Conservation (phyloP, 2,329 filamentous ascomycete species). For the Sporothrix sp. region DNA sequence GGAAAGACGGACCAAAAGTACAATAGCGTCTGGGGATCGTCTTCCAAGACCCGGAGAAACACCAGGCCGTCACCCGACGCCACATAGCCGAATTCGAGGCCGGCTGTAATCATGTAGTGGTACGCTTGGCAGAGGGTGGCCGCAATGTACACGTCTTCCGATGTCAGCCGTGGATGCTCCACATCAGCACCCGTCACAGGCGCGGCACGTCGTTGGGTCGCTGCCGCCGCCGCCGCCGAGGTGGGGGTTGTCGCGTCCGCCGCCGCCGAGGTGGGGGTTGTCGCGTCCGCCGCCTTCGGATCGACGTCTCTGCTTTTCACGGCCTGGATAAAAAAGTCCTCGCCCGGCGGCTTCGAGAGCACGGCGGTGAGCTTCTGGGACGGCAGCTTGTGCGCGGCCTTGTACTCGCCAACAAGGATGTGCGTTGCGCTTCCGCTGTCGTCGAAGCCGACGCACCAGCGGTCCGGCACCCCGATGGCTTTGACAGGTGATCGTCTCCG, state of each 20-base stretch:
- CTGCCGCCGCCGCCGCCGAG: too few species aligned
- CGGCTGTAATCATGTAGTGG: slow-evolving; percentile 12
- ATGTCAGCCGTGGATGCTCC: not conserved
- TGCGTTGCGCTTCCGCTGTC: not conserved
- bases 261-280: too few species aligned
- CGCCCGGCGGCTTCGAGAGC: not conserved
- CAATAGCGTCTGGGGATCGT: slow-evolving; percentile 8
- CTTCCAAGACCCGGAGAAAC: slow-evolving; percentile 4
- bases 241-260: too few species aligned
- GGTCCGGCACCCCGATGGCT: slow-evolving; percentile 4
- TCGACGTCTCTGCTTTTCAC: not conserved
- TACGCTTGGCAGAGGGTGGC: slow-evolving; percentile 7
- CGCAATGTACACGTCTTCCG: slow-evolving; percentile 3
- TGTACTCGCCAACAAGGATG: slow-evolving; percentile 8
- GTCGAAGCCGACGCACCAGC: not conserved
- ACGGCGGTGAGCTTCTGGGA: not conserved
- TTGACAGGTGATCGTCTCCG: not conserved
- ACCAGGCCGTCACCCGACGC: slow-evolving; percentile 9
- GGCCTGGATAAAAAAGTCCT: slow-evolving; percentile 9
- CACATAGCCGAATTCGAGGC: slow-evolving; percentile 9
- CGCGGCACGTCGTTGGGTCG: too few species aligned
- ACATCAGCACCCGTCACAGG: not conserved
- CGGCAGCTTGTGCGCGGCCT: slow-evolving; percentile 6
- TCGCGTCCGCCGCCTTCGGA: too few species aligned
- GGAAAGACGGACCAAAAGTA: slow-evolving; percentile 7